phyloP scores from a whole-genome alignment of 176 grass and related monocot genomes.

The Lolium rigidum region DNA sequence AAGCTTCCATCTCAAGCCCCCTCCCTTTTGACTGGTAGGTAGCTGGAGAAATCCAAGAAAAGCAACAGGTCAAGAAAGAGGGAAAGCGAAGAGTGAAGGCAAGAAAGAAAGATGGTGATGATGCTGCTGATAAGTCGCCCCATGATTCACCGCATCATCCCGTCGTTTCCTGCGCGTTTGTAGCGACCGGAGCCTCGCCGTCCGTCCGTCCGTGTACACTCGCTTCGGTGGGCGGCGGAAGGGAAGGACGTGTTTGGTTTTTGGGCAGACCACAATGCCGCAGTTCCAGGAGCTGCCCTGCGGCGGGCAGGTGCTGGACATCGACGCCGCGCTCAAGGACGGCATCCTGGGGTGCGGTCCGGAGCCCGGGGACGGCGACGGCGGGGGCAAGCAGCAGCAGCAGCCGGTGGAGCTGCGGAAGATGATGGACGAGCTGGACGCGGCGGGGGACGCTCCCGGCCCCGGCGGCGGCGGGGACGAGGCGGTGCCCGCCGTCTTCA shows the following conservation, averaged over 20 bases:
- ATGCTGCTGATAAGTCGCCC: slow-evolving; percentile 56
- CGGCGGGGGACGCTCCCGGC: slow-evolving; percentile 35
- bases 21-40: slow-evolving; percentile 42
- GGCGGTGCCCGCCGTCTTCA: slow-evolving; percentile 84
- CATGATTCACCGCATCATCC: slow-evolving; percentile 63
- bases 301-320: slow-evolving; percentile 92
- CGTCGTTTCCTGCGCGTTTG: slow-evolving; percentile 31
- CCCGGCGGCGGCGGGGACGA: slow-evolving; percentile 55
- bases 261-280: slow-evolving; percentile 58
- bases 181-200: slow-evolving; percentile 38
- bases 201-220: background rate
- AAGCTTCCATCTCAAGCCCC: slow-evolving; percentile 34
- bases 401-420: slow-evolving; percentile 70
- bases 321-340: slow-evolving; percentile 93
- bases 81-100: slow-evolving; percentile 6
- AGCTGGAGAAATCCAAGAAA: slow-evolving; percentile 50
- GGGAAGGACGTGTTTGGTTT: slow-evolving; percentile 17
- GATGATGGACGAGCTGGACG: slow-evolving; percentile 96
- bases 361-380: slow-evolving; percentile 48
- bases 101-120: slow-evolving; percentile 45
- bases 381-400: too few species aligned
- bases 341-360: slow-evolving; percentile 71
- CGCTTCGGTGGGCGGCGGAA: background rate
- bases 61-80: slow-evolving; percentile 59
- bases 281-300: slow-evolving; percentile 82